Conservation (phyloP, 1,139 yeast genomes). For the Pneumocystis murina region DNA sequence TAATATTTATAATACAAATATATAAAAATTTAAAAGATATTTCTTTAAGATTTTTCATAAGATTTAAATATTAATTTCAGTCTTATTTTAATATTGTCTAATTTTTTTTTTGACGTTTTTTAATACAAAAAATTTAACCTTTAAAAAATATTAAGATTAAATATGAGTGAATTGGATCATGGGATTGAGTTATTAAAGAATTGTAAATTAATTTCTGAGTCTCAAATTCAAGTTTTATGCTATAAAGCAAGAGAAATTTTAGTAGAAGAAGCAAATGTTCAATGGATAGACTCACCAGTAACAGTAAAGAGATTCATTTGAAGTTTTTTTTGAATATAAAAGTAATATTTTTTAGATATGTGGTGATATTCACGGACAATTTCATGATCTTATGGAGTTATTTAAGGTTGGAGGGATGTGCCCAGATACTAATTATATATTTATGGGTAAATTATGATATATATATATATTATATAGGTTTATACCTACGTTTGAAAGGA, state of each 20-base stretch:
- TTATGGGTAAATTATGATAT: constrained; percentile 37
- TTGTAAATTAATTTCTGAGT: constrained; percentile 75
- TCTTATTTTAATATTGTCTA: too few relatives aligned
- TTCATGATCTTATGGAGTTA: constrained; percentile 80
- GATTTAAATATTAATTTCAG: too few relatives aligned
- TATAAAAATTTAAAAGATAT: too few relatives aligned
- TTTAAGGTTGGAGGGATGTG: constrained; percentile 81
- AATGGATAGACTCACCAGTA: constrained; percentile 87
- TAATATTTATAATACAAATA: too few relatives aligned
- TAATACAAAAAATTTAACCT: too few relatives aligned
- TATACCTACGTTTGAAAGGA: constrained; percentile 13
- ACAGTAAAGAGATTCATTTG: constrained; percentile 29
- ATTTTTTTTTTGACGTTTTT: too few relatives aligned
- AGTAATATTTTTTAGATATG: constrained; percentile 36
- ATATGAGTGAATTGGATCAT: neutral
- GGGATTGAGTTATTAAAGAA: constrained; percentile 46
- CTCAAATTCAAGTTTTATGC: constrained; percentile 68
- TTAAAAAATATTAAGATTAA: neutral
- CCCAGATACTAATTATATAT: constrained; percentile 66
- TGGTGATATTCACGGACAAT: constrained; percentile 96
- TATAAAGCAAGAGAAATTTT: constrained; percentile 82
- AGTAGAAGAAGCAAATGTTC: constrained; percentile 84
- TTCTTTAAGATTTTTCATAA: too few relatives aligned
- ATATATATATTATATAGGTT: neutral
- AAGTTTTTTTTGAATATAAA: neutral